Base-by-base conservation (phyloP, 1,284 basidiomycete species). In the Athelia psychrophila region DNA sequence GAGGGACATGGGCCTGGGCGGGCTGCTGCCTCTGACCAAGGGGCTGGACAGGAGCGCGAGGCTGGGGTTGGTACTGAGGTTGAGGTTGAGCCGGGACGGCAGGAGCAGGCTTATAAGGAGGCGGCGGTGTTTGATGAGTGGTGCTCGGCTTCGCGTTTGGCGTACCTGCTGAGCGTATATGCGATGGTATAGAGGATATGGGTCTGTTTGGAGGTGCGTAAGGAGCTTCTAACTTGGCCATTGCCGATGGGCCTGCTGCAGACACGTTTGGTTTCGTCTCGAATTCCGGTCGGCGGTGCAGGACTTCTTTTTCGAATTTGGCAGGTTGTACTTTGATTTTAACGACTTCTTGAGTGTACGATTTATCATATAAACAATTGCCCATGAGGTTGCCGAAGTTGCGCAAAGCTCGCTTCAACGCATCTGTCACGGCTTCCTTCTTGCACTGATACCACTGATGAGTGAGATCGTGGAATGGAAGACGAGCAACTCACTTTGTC, bases 331-430 rank as follows among this genome's bases (percentile, higher is more conserved):
- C 84, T 64, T 90, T 94, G 57, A 98, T 87, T 70, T 95, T 95
- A 45, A 84, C 74, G 15, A 98, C 79, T 61, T 95, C 88, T 53
- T 88, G 81, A 1, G 90, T 81, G 66, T 93, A 98, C 15, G 83
- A 71, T 70, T 95, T 95, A 71, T 98, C 96, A 64, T 98, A 98
- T 22, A 98, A 72, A 68, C 96, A 99, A 64, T 98, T 97, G 8
- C 95, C 96, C 10, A 98, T 77, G 1, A 98, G 74, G 64, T 95
- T 96, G 47, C 97, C 96, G 67, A 99, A 99, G 58, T 87, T 93
- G 47, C 93, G 81, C 19, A 99, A 75, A 0, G 93, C 84, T 32
- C 96, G 86, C 70, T 99, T 99, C 45, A 30, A 30, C 13, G 27
- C 27, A 30, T 30, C 27, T 30, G 27, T 30, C 0, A 98, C 90